phyloP scores from a whole-genome alignment of 257 asterid species.

The Plantago elongata region DNA sequence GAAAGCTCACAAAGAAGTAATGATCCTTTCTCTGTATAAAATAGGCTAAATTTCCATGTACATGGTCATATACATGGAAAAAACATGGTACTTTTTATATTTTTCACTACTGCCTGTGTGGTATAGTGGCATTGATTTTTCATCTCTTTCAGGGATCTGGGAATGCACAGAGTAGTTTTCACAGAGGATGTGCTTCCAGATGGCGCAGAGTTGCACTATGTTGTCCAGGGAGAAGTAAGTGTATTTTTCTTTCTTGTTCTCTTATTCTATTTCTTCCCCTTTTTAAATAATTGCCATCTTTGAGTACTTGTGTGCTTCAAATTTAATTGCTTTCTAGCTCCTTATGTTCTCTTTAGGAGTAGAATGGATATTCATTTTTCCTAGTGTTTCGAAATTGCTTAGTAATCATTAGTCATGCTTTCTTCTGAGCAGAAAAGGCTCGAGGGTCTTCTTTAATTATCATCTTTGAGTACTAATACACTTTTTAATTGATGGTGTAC shows the following conservation, averaged over 20 bases:
- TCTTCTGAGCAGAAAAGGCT: constrained; percentile 39
- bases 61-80: neutral
- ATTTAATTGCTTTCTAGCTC: no score
- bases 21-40: neutral
- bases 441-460: no score
- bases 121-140: constrained; percentile 15
- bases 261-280: constrained; percentile 4
- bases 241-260: constrained; percentile 10
- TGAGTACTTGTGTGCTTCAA: neutral
- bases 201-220: constrained; percentile 64
- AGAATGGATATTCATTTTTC: constrained; percentile 8
- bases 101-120: constrained; percentile 13
- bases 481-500: neutral
- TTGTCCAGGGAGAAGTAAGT: constrained; percentile 60
- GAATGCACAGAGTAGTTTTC: constrained; percentile 72
- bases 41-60: neutral
- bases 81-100: neutral
- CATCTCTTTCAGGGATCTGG: constrained; percentile 52
- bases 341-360: constrained; percentile 9
- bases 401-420: constrained; percentile 12
- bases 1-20: constrained; percentile 77
- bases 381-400: constrained; percentile 13
- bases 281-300: neutral
- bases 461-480: no score
- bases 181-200: constrained; percentile 59